phyloP scores from a whole-genome alignment of 129 eudicot genomes.

The Tanacetum coccineum region DNA sequence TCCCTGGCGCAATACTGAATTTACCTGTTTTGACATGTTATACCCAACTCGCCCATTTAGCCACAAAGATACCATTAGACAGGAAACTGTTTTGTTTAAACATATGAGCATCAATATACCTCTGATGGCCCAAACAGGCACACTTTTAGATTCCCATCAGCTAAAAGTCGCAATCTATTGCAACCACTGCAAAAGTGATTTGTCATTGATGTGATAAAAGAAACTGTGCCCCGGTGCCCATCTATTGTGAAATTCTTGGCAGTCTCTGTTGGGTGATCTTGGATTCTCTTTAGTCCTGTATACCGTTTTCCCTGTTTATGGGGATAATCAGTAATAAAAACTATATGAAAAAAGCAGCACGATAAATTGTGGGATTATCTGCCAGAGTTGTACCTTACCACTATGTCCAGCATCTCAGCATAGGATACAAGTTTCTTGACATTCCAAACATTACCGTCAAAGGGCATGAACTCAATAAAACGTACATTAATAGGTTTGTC shows the following conservation, averaged over 20 bases:
- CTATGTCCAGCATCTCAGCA: constrained; percentile 87
- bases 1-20: too few relatives aligned
- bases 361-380: constrained; percentile 18
- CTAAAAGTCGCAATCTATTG: constrained; percentile 82
- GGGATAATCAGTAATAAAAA: constrained; percentile 22
- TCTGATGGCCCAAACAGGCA: constrained; percentile 98
- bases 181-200: constrained; percentile 98
- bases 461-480: constrained; percentile 98
- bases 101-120: constrained; percentile 38
- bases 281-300: constrained; percentile 55
- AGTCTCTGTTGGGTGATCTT: constrained; percentile 84
- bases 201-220: constrained; percentile 95
- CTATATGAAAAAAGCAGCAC: neutral
- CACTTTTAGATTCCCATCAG: constrained; percentile 95
- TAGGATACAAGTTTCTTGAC: constrained; percentile 94
- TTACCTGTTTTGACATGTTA: neutral
- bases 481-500: constrained; percentile 83
- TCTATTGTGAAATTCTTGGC: constrained; percentile 90
- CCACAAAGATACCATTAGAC: neutral
- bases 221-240: constrained; percentile 88
- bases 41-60: neutral
- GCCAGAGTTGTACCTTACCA: constrained; percentile 80
- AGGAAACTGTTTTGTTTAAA: neutral
- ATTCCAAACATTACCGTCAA: constrained; percentile 98
- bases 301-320: constrained; percentile 58